These are phyloP conservation scores for Dentipellis sp. DNA, from an alignment of 768 basidiomycete species.

Conservation along the genomic window DNA sequence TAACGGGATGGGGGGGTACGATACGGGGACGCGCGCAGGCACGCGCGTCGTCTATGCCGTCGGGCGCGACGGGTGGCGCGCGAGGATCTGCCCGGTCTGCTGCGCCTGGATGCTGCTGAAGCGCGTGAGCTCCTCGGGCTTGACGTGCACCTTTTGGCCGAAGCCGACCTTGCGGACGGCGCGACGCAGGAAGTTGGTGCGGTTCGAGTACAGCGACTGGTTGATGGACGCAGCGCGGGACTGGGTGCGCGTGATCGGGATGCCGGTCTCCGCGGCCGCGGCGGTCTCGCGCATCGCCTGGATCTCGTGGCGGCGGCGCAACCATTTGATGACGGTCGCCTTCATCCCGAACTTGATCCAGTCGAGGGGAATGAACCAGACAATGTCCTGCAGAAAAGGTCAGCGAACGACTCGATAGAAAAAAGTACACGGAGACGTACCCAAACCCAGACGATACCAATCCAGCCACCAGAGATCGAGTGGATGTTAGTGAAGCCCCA, in stretches of 20 bases:
- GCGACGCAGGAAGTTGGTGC: constrained; percentile 87
- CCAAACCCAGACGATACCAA: constrained; percentile 97
- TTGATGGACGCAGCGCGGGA: constrained; percentile 86
- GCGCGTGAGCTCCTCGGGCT: constrained; percentile 77
- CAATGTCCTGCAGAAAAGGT: constrained; percentile 57
- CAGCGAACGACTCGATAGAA: not conserved
- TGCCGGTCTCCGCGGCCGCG: constrained; percentile 34
- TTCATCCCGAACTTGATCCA: constrained; percentile 96
- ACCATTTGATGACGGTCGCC: constrained; percentile 78
- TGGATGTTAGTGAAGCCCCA: constrained; percentile 90
- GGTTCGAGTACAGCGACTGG: constrained; percentile 91
- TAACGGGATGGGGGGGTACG: not conserved
- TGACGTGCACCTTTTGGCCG: constrained; percentile 69
- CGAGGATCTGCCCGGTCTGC: constrained; percentile 66
- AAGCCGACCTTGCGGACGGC: constrained; percentile 87
- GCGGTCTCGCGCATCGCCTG: constrained; percentile 23
- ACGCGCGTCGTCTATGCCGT: constrained; percentile 23
- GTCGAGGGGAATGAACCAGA: constrained; percentile 96
- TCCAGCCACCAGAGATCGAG: constrained; percentile 84
- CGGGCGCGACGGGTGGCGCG: constrained; percentile 59
- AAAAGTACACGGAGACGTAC: constrained; percentile 31
- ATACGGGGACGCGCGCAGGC: not conserved
- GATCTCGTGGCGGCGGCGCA: constrained; percentile 56
- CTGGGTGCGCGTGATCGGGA: constrained; percentile 78
- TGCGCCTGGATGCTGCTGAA: constrained; percentile 84